Conservation (phyloP, 306 rosid species). For the Boehmeria nivea region DNA sequence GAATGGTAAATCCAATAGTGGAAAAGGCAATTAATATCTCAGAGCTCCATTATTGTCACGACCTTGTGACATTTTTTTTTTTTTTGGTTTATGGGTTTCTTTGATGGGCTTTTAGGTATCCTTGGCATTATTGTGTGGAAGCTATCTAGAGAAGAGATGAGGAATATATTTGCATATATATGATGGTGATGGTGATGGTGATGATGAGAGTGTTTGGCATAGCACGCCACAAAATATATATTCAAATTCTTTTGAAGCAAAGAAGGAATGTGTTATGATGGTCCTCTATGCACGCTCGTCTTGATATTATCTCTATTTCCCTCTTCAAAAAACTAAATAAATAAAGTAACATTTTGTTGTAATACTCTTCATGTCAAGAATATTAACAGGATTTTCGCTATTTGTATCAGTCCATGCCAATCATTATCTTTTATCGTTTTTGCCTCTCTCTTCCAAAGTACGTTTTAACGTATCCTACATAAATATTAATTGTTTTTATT, state of each 20-base stretch:
- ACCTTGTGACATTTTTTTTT: neutral
- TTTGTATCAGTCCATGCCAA: constrained; percentile 47
- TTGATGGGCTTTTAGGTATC: neutral
- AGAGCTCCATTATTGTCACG: neutral
- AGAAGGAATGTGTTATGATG: constrained; percentile 61
- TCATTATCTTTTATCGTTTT: constrained; percentile 53
- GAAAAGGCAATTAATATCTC: neutral
- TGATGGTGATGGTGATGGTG: constrained; percentile 57
- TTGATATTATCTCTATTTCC: constrained; percentile 18
- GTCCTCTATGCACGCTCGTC: constrained; percentile 61
- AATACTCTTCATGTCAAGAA: constrained; percentile 47
- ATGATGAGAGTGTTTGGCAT: constrained; percentile 56
- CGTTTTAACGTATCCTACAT: constrained; percentile 2
- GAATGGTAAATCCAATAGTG: constrained; percentile 8
- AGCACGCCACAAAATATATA: constrained; percentile 47
- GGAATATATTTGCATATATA: constrained; percentile 3
- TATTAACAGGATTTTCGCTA: constrained; percentile 40
- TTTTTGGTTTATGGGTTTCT: constrained; percentile 8
- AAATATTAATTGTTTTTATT: no score
- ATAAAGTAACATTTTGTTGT: constrained; percentile 25
- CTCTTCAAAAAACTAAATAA: constrained; percentile 37
- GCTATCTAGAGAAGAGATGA: neutral
- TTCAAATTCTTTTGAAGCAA: constrained; percentile 27
- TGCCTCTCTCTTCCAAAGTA: neutral
- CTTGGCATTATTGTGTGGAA: neutral